Percentiles rank a stretch among this genome's conserved stretches.
These are phyloP conservation scores for Mucor sp. DNA, from an alignment of 371 early-diverging fungal genomes.

Conservation along the genomic window DNA sequence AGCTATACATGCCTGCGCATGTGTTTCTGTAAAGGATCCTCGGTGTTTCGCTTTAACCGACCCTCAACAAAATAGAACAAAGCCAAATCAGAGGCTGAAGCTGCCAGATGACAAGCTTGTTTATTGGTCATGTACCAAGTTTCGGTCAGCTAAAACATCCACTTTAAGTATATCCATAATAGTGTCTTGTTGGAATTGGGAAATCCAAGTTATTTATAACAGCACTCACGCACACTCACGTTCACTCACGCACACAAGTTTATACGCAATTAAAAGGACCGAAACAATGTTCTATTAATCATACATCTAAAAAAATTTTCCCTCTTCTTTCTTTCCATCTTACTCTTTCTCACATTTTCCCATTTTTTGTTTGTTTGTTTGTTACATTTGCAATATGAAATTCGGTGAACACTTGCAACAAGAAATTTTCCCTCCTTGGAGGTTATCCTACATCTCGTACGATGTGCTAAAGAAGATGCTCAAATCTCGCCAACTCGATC, in stretches of 20 bases:
- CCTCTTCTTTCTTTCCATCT: conserved; percentile 4
- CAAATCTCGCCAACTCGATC: conserved; percentile 20
- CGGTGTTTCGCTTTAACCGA: conserved; percentile 5
- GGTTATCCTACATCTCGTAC: conserved; percentile 26
- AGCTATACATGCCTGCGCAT: not conserved
- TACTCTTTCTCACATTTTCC: conserved; percentile 1
- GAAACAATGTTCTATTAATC: not conserved
- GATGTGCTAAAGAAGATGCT: conserved; percentile 25
- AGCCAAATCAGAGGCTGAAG: not conserved
- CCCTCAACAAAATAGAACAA: not conserved
- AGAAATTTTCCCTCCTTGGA: conserved; percentile 35
- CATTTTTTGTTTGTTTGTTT: conserved; percentile 7
- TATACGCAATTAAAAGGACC: not conserved
- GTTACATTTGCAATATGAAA: conserved; percentile 22
- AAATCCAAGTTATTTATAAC: not conserved
- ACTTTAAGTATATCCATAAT: not conserved
- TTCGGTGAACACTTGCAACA: conserved; percentile 34
- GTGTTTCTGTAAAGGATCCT: not conserved
- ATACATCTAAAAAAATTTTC: conserved; percentile 4
- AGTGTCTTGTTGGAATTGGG: not conserved
- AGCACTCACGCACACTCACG: no score
- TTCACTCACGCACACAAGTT: not conserved
- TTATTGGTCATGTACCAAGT: conserved; percentile 5
- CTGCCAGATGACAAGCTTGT: not conserved
- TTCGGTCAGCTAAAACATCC: not conserved